These are phyloP conservation scores for Hansenula anomala DNA, from an alignment of 1,139 yeast genomes.

Conservation along the genomic window DNA sequence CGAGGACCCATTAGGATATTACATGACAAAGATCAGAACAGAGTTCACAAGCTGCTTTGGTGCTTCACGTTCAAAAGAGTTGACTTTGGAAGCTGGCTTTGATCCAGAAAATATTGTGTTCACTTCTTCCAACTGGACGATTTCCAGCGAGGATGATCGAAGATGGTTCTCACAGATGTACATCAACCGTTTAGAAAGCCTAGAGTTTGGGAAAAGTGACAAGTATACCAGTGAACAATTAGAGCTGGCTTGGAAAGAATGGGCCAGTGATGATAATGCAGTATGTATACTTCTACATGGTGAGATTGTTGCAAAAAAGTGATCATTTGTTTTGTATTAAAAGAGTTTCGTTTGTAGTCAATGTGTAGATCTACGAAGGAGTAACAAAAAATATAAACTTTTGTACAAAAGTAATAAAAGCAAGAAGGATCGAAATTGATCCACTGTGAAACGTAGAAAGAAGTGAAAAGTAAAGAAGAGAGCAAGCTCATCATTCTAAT, in stretches of 20 bases:
- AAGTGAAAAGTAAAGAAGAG: background rate
- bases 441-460: too few relatives aligned
- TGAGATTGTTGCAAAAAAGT: background rate
- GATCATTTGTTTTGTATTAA: too few relatives aligned
- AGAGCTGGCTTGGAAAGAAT: background rate
- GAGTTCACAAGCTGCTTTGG: background rate
- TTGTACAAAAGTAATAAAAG: too few relatives aligned
- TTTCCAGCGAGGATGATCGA: background rate
- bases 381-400: too few relatives aligned
- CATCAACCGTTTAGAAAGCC: background rate
- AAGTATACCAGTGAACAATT: background rate
- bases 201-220: background rate
- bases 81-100: background rate
- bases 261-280: background rate
- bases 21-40: background rate
- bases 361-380: too few relatives aligned
- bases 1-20: conserved; percentile 7
- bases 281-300: background rate
- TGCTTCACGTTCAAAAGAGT: background rate
- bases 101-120: background rate
- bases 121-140: background rate
- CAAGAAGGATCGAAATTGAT: too few relatives aligned
- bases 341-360: too few relatives aligned
- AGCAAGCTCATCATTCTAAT: background rate
- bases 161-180: background rate